Evolutionary conservation across 257 asterid species (phyloP).

Genomic region (Voacanga thouarsii): DNA sequence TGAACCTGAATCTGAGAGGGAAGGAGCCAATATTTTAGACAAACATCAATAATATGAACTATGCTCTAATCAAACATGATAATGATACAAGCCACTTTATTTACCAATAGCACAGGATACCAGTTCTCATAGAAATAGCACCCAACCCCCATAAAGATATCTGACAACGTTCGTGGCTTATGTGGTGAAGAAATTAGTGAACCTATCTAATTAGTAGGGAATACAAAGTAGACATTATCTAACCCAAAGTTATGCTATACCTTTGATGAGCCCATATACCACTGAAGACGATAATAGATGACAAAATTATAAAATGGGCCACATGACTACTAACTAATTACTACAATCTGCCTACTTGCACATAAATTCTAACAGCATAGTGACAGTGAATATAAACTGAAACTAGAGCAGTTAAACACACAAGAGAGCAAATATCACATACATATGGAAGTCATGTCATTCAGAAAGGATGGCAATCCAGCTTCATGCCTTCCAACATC

Average conservation of each 20-base stretch:
- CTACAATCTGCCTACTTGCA: not conserved
- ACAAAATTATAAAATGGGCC: not conserved
- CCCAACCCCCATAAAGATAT: not conserved
- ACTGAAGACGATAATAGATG: not conserved
- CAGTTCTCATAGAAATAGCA: not conserved
- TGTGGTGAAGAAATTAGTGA: not conserved
- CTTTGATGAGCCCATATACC: not conserved
- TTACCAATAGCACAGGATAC: not conserved
- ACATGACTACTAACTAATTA: not conserved
- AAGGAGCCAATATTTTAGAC: not conserved
- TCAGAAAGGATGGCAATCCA: constrained; percentile 6
- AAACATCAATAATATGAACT: not conserved
- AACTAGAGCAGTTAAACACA: not conserved
- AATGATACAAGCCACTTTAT: not conserved
- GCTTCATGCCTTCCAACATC: not conserved
- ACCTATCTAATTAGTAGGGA: not conserved
- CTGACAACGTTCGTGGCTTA: not conserved
- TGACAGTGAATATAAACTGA: not conserved
- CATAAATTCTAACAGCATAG: not conserved
- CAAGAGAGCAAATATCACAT: not conserved
- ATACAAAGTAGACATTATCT: not conserved
- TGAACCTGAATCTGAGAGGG: not conserved
- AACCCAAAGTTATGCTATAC: not conserved
- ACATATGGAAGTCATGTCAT: not conserved
- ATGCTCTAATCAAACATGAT: not conserved